Conservation (phyloP, 2,329 filamentous ascomycete species). For the Talaromyces pinophilus region DNA sequence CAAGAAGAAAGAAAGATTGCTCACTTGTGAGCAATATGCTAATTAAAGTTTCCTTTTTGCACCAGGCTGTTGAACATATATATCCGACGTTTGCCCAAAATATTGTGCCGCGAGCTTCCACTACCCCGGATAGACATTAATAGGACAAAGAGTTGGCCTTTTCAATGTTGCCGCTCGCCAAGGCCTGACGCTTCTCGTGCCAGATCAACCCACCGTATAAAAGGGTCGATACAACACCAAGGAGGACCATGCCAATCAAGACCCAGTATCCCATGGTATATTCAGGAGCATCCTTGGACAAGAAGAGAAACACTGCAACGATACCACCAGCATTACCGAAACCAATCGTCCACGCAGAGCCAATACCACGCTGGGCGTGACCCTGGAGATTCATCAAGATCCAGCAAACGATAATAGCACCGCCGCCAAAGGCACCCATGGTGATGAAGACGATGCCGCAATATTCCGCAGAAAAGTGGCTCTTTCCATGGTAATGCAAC, state of each 20-base stretch:
- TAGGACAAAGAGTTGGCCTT: constrained; percentile 21
- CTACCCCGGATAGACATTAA: not conserved
- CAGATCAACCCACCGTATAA: constrained; percentile 25
- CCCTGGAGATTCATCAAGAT: constrained; percentile 46
- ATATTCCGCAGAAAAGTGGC: constrained; percentile 40
- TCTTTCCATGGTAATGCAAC: constrained; percentile 26
- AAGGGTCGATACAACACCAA: constrained; percentile 22
- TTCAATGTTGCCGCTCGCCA: constrained; percentile 13
- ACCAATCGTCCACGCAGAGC: constrained; percentile 35
- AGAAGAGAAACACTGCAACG: constrained; percentile 34
- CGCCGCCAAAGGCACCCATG: constrained; percentile 39
- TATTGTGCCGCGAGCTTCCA: not conserved
- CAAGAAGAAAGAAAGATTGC: not conserved
- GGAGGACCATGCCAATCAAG: constrained; percentile 26
- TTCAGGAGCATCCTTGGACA: constrained; percentile 30
- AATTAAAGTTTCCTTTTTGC: not conserved
- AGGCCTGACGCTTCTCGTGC: constrained; percentile 18
- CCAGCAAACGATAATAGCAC: constrained; percentile 39
- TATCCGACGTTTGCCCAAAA: not conserved
- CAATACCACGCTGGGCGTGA: constrained; percentile 35
- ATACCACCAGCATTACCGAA: constrained; percentile 38
- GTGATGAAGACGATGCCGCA: constrained; percentile 44
- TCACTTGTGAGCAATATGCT: not conserved
- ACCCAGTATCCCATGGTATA: constrained; percentile 35
- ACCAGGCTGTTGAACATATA: not conserved